phyloP scores from a whole-genome alignment of 2,329 filamentous ascomycete species.

The Xylariales sp. region DNA sequence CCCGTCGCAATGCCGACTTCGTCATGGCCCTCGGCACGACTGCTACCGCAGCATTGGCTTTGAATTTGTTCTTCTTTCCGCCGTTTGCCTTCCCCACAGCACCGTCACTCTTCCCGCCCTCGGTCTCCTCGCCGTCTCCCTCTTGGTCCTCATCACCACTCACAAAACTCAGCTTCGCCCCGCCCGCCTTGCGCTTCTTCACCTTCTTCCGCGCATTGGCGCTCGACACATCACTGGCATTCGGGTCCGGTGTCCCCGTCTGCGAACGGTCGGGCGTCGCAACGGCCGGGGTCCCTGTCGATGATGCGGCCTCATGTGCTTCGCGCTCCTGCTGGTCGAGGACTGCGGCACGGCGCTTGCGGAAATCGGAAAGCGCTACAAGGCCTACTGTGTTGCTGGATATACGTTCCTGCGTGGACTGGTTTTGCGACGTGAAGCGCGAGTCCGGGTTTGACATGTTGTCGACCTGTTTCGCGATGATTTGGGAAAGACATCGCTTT shows the following conservation, averaged over 20 bases:
- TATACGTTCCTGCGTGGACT: slow-evolving; percentile 74
- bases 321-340: slow-evolving; percentile 85
- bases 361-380: slow-evolving; percentile 87
- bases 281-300: slow-evolving; percentile 26
- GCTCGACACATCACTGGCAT: slow-evolving; percentile 30
- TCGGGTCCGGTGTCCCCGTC: slow-evolving; percentile 41
- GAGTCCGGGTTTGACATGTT: slow-evolving; percentile 29
- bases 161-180: slow-evolving; percentile 58
- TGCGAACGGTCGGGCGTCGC: slow-evolving; percentile 46
- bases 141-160: slow-evolving; percentile 58
- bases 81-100: slow-evolving; percentile 12
- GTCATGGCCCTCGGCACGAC: slow-evolving; percentile 63
- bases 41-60: slow-evolving; percentile 56
- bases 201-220: slow-evolving; percentile 36
- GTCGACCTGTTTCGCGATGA: too few species aligned
- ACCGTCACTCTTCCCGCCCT: slow-evolving; percentile 19
- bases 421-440: slow-evolving; percentile 71
- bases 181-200: slow-evolving; percentile 42
- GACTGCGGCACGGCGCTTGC: slow-evolving; percentile 92
- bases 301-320: slow-evolving; percentile 56
- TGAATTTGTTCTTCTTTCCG: slow-evolving; percentile 44
- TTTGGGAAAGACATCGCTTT: too few species aligned
- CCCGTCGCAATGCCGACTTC: slow-evolving; percentile 71
- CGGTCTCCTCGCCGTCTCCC: slow-evolving; percentile 12
- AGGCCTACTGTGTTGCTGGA: slow-evolving; percentile 87